Percentiles rank a stretch among this genome's conserved stretches.
These are phyloP conservation scores for Fomitopsis palustris DNA, from an alignment of 1,284 basidiomycete species.

Conservation along the genomic window DNA sequence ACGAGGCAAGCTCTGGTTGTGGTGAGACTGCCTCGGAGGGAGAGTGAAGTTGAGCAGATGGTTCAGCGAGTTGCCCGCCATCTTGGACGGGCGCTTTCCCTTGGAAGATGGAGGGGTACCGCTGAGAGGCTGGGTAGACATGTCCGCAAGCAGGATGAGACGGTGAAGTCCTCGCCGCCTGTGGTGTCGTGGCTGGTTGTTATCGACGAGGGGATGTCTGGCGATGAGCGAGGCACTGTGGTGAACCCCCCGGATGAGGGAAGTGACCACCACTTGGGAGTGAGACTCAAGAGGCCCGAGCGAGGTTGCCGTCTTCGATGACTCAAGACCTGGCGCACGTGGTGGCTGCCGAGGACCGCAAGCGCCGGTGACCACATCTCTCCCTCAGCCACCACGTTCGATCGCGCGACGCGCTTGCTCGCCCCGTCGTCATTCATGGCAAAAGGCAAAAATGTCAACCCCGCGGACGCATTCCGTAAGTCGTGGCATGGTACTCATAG, in stretches of 20 bases:
- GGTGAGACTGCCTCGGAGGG: constrained; percentile 69
- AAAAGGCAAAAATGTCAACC: constrained; percentile 80
- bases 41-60: constrained; percentile 84
- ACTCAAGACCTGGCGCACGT: constrained; percentile 29
- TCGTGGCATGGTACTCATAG: background rate
- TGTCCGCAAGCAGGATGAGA: constrained; percentile 24
- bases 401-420: background rate
- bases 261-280: constrained; percentile 19
- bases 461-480: constrained; percentile 81
- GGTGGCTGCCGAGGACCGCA: constrained; percentile 20
- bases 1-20: constrained; percentile 56
- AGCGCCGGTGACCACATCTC: background rate
- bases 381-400: background rate
- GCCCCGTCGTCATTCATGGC: constrained; percentile 49
- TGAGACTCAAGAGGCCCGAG: background rate
- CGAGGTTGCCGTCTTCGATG: constrained; percentile 16
- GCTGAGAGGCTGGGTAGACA: constrained; percentile 26
- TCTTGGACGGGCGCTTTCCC: constrained; percentile 61
- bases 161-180: constrained; percentile 27
- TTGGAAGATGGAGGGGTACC: constrained; percentile 24
- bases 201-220: background rate
- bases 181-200: constrained; percentile 6
- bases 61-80: constrained; percentile 63
- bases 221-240: constrained; percentile 3
- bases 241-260: constrained; percentile 23